Evolutionary conservation across 768 basidiomycete genomes (phyloP), one percentile per base, ranked within the genome.

Genomic region (Suillus brevipes): DNA sequence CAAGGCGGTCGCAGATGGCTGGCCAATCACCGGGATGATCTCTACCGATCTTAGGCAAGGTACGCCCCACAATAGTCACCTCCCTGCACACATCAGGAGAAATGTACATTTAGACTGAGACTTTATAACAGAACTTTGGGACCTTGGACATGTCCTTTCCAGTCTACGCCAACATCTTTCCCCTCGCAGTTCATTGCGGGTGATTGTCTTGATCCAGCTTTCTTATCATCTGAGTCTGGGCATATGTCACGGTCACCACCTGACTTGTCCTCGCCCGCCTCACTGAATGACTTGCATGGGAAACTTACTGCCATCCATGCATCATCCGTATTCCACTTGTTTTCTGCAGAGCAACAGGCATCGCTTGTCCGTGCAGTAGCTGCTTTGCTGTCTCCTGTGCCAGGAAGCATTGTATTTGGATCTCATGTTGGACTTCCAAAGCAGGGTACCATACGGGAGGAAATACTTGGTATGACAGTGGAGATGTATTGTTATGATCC

Each of bases 141-240:
- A 85, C 6, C 77, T 83, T 5, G 89, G 89, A 1, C 87, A 90
- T 66, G 78, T 83, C 50, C 78, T 90, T 91, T 89, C 76, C 80
- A 73, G 59, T 80, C 83, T 4, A 85, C 78, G 0, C 81, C 83
- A 0, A 75, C 81, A 45, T 78, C 81, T 0, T 89, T 86, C 73
- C 84, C 86, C 2, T 84, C 80, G 0, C 72, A 77, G 0, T 90
- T 90, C 70, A 61, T 90, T 18, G 73, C 79, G 14, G 89, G 88
- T 1, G 82, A 90, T 65, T 78, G 74, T 0, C 82, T 90, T 56
- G 80, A 87, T 65, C 74, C 81, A 8, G 64, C 67, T 3, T 76
- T 84, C 60, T 78, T 89, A 25, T 69, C 70, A 8, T 69, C 72
- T 52, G 71, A 74, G 52, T 68, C 70, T 36, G 49, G 70, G 40